Conservation (phyloP, 345 rosid genomes). For the Dovyalis caffra region DNA sequence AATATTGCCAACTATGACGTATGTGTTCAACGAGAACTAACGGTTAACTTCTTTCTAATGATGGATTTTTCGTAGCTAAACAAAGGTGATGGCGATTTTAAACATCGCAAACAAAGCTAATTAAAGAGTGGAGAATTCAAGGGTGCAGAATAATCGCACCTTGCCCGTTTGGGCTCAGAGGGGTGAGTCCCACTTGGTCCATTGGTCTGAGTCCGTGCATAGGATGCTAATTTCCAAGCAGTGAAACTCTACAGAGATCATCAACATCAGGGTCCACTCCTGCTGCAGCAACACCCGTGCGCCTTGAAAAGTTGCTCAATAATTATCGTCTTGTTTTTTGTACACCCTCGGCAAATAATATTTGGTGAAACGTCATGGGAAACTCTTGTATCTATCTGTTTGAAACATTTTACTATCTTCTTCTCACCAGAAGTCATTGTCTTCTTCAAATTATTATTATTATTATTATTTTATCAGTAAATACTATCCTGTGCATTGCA, state of each 20-base stretch:
- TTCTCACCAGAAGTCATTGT: not conserved
- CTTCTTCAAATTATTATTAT: not conserved
- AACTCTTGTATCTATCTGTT: not conserved
- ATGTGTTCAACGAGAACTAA: too few relatives aligned
- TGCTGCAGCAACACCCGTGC: constrained; percentile 31
- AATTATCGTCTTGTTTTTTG: not conserved
- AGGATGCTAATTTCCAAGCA: constrained; percentile 16
- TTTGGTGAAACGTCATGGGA: not conserved
- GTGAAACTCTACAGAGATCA: not conserved
- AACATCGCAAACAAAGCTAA: too few relatives aligned
- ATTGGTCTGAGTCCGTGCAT: constrained; percentile 7
- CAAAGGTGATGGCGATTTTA: too few relatives aligned
- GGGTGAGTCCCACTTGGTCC: constrained; percentile 31
- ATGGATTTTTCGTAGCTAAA: too few relatives aligned
- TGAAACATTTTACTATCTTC: not conserved
- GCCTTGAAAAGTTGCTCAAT: constrained; percentile 29
- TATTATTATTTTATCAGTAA: too few relatives aligned
- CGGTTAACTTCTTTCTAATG: too few relatives aligned
- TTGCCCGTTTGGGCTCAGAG: not conserved
- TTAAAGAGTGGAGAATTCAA: not conserved
- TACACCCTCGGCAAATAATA: not conserved
- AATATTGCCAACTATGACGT: too few relatives aligned
- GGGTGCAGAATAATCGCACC: not conserved
- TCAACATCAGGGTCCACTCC: constrained; percentile 29
- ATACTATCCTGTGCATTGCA: too few relatives aligned